Evolutionary conservation across 2,329 filamentous ascomycete species (phyloP).

Genomic region (Cladosporium sp.): DNA sequence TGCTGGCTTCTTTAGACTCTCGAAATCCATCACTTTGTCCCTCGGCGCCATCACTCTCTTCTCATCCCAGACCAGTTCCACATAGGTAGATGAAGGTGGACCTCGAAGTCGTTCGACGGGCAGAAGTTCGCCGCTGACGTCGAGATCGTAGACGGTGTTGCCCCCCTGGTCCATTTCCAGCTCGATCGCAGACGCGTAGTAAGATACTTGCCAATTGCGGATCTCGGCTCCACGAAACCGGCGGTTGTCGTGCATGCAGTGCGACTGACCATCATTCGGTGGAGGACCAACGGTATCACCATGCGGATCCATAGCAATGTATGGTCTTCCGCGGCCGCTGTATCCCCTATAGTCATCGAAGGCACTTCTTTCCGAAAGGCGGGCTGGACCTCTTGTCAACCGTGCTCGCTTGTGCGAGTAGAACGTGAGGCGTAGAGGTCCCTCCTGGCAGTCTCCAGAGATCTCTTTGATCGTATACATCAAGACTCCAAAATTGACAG

Average conservation of each 20-base stretch:
- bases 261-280: conserved; percentile 29
- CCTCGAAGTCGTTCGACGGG: conserved; percentile 33
- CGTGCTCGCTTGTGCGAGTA: conserved; percentile 27
- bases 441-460: conserved; percentile 29
- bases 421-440: conserved; percentile 37
- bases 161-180: conserved; percentile 38
- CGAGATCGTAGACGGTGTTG: conserved; percentile 37
- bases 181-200: conserved; percentile 35
- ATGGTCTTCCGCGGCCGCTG: conserved; percentile 10
- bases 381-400: not conserved
- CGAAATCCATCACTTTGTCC: conserved; percentile 32
- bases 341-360: not conserved
- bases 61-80: conserved; percentile 41
- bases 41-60: conserved; percentile 36
- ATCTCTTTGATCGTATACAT: conserved; percentile 41
- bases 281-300: conserved; percentile 22
- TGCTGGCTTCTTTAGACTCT: conserved; percentile 35
- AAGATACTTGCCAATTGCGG: conserved; percentile 35
- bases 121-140: conserved; percentile 33
- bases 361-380: not conserved
- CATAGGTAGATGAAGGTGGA: conserved; percentile 35
- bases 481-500: conserved; percentile 43
- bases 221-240: conserved; percentile 31
- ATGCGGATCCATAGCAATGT: conserved; percentile 27
- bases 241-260: conserved; percentile 35